phyloP scores from a whole-genome alignment of 257 asterid species.

The Solanum bukasovii region DNA sequence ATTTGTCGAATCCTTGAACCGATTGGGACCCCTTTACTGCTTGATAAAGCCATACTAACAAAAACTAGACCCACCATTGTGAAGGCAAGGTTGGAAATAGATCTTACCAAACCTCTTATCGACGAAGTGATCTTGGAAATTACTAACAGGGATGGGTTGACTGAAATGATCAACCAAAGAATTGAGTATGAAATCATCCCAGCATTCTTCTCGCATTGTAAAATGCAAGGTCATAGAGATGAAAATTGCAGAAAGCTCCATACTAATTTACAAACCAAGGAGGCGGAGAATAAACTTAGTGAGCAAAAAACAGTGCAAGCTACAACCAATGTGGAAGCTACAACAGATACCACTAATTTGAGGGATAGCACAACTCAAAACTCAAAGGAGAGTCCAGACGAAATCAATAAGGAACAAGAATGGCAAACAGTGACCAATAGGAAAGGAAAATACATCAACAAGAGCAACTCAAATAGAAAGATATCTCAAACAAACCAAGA shows the following conservation, averaged over 20 bases:
- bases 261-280: not conserved
- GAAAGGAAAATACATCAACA: not conserved
- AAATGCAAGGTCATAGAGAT: not conserved
- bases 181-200: not conserved
- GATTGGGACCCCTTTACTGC: not conserved
- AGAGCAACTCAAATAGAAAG: not conserved
- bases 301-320: rapidly evolving
- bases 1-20: not conserved
- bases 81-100: not conserved
- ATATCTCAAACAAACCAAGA: too few relatives aligned
- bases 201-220: not conserved
- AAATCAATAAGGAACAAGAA: too few relatives aligned
- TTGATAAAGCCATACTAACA: not conserved
- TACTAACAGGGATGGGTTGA: not conserved
- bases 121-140: not conserved
- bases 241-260: not conserved
- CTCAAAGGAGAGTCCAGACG: too few relatives aligned
- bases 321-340: not conserved
- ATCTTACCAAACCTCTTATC: not conserved
- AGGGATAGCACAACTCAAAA: too few relatives aligned
- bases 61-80: not conserved
- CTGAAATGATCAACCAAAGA: not conserved
- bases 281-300: not conserved
- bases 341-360: too few relatives aligned
- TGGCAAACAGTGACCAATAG: too few relatives aligned